Evolutionary conservation across 1,284 basidiomycete genomes (phyloP).

Genomic region (Mycosarcoma mackinlayi): DNA sequence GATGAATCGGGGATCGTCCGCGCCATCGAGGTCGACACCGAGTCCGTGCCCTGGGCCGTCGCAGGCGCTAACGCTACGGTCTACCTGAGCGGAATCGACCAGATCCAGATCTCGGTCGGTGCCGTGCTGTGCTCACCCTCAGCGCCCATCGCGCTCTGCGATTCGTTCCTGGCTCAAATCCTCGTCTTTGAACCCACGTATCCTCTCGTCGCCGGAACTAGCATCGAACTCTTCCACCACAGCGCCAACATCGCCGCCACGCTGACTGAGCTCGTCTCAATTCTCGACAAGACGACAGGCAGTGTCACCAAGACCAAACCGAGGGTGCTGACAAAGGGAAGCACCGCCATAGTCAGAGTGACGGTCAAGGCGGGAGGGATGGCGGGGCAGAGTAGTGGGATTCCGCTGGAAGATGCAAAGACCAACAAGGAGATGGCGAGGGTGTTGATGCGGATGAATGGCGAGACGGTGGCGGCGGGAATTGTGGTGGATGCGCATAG

Average conservation of each 20-base stretch:
- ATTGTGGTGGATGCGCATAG: conserved; percentile 58
- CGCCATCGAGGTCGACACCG: conserved; percentile 86
- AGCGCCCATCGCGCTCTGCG: conserved; percentile 78
- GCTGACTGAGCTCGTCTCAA: conserved; percentile 80
- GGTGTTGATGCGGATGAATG: conserved; percentile 84
- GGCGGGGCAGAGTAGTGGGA: conserved; percentile 49
- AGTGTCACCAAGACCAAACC: conserved; percentile 81
- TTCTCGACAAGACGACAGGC: conserved; percentile 82
- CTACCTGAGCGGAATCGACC: conserved; percentile 84
- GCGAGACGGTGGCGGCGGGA: conserved; percentile 95
- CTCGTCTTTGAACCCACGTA: conserved; percentile 92
- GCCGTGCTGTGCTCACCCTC: conserved; percentile 83
- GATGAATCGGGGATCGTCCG: conserved; percentile 84
- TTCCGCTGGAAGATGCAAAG: conserved; percentile 77
- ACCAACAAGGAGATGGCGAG: conserved; percentile 97
- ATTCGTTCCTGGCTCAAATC: conserved; percentile 83
- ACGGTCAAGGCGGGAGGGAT: conserved; percentile 45
- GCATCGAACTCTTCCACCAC: conserved; percentile 88
- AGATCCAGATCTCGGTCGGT: conserved; percentile 84
- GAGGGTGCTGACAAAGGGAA: conserved; percentile 80
- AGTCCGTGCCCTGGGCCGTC: conserved; percentile 83
- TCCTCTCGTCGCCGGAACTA: conserved; percentile 87
- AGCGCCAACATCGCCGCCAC: conserved; percentile 90
- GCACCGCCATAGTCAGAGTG: conserved; percentile 86
- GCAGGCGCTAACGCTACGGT: conserved; percentile 90